phyloP scores from a whole-genome alignment of 139 green algal genomes.

The Pedinophyceae sp. region DNA sequence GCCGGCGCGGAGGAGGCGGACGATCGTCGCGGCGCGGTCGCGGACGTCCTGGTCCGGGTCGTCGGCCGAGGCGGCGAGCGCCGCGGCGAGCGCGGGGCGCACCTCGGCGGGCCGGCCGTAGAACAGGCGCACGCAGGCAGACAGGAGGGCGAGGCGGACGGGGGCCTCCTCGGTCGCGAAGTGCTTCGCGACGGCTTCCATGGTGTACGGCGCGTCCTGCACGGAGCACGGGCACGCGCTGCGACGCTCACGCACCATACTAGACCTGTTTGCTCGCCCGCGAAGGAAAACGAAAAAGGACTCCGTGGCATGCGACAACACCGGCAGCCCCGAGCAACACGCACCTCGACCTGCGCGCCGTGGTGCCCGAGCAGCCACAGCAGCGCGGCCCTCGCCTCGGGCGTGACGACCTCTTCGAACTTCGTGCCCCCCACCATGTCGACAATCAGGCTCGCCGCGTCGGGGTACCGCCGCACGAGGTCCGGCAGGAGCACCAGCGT shows the following conservation, averaged over 20 bases:
- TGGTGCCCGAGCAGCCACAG: slow-evolving; percentile 86
- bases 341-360: slow-evolving; percentile 47
- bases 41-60: background rate
- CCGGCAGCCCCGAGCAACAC: background rate
- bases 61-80: background rate
- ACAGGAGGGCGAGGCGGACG: background rate
- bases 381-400: slow-evolving; percentile 57
- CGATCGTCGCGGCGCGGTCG: background rate
- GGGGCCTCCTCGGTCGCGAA: slow-evolving; percentile 30
- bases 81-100: slow-evolving; percentile 27
- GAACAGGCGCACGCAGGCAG: slow-evolving; percentile 43
- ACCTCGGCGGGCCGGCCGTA: slow-evolving; percentile 46
- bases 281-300: too few species aligned
- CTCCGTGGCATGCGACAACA: too few species aligned
- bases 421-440: background rate
- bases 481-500: slow-evolving; percentile 22
- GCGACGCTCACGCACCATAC: too few species aligned
- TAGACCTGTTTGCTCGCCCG: too few species aligned
- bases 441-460: background rate
- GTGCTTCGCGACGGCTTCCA: slow-evolving; percentile 50
- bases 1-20: background rate
- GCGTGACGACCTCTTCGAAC: slow-evolving; percentile 29
- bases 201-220: slow-evolving; percentile 70
- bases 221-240: too few species aligned
- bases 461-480: background rate